Base-by-base conservation (phyloP, 495 filamentous ascomycete genomes). In the Annulohypoxylon maeteangense region DNA sequence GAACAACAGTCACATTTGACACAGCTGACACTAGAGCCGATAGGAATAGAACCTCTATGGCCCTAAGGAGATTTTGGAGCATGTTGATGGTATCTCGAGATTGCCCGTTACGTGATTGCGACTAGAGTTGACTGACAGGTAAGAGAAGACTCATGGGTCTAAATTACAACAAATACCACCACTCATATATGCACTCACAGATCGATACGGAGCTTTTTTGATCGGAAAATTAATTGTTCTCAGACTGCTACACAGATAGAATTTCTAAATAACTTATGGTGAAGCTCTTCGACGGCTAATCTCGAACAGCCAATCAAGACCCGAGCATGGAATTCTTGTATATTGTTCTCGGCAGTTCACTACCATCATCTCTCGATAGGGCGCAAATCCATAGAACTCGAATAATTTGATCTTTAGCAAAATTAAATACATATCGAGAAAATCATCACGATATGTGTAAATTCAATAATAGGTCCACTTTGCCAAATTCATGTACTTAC, bases 1-100 rank as follows among this genome's bases (percentile, higher is more conserved):
- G 68, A 0, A 61, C 57, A 0, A 70, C 60, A 5, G 72, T 74
- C 23, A 62, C 50, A 16, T 62, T 68, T 23, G 67, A 48, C 31
- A 56, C 34, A 12, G 67, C 67, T 1, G 10, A 42, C n/a, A 34
- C 47, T 44, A 53, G 7, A 7, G 0, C 18, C 14, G 34, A n/a
- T 32, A 71, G 31, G 32, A 10, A 23, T 7, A 70, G 12, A 23
- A 45, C 32, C 25, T 10, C 22, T 1, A 2, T 1, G 16, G 18
- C 29, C 20, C 34, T 48, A 11, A 62, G 20, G 4, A 62, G 18
- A 12, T 25, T 25, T n/a, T 23, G 25, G 1, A 62, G 8, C 0
- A 1, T 48, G 6, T 4, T 18, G 48, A 57, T 62, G 47, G 22
- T 11, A 25, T 12, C 23, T 1, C 20, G 2, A 12, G 29, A 5